Base-by-base conservation (phyloP, 2,329 filamentous ascomycete genomes). In the Nemania sp. region DNA sequence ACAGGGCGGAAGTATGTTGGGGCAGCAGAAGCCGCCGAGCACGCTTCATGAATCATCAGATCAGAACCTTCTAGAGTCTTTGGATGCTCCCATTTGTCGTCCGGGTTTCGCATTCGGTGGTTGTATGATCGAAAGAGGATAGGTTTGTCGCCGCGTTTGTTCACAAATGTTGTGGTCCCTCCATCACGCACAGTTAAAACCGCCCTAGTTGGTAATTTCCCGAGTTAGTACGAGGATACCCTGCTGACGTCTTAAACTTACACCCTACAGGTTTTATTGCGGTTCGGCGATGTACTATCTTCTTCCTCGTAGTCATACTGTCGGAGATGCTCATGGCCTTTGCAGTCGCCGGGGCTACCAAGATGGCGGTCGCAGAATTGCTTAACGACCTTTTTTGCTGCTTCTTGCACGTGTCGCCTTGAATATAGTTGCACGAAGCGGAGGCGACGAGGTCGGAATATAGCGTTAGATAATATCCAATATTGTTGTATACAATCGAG, bases 1-100 rank as follows among this genome's bases (percentile, higher is more conserved):
- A 54, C 18, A 6, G 52, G 22, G 10, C 20, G 13, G 27, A 54
- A 54, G n/a, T 54, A 54, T n/a, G 52, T 54, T n/a, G 52, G 29
- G 18, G 52, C 52, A 13, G 52, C 52, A 32, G 52, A 54, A 22
- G 52, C 35, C n/a, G 52, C 52, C 18, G 8, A 35, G 29, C 26
- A 32, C 11, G 52, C 52, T 13, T 54, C 52, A 22, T 47, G 43
- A 15, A 47, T 47, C 52, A 6, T 11, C 6, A 54, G 26, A 3
- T 35, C 8, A 10, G 15, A 32, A 6, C n/a, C 35, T 15, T 54
- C 52, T 24, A 35, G 26, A 3, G 29, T 54, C 7, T 13, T 54
- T 20, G 26, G 52, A 32, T 32, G 20, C 7, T 54, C 52, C 27
- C 5, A 22, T 47, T 4, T n/a, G n/a, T 47, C 43, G 11, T 20